Base-by-base conservation (phyloP, 371 early-diverging fungal species). In the Syncephalastrum monosporum region DNA sequence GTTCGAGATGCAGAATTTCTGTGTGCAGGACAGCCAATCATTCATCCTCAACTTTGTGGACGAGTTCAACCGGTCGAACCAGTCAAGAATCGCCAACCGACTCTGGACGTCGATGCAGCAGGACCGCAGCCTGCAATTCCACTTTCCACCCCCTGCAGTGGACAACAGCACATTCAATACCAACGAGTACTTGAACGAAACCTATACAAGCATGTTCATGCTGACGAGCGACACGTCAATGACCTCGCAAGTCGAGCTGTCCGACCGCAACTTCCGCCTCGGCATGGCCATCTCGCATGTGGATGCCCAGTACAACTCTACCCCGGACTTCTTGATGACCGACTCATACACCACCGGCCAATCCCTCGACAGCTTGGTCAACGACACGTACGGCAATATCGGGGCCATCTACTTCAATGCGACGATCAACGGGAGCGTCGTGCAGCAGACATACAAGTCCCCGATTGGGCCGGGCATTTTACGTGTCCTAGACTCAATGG, bases 391-490 rank as follows among this genome's bases (percentile, higher is more conserved):
- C 41, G 41, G 50, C 10, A 29, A 50, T 5, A 58, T 74, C 3
- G 72, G 74, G 0, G 17, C 16, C 5, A 59, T 77, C 15, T 47
- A 17, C 1, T 77, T 74, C 45, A 66, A 64, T 41, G 50, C 21
- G 6, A 57, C 60, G 0, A 14, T 16, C 12, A 63, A 60, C 44
- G 65, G 69, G 16, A 66, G 49, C 17, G 45, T 54, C 6, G 53
- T 62, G 2, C 47, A 60, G 43, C 46, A 53, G 10, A 24, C n/a
- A 0, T 79, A 79, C 46, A 43, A 38, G 14, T 79, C 74, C 2
- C 71, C 79, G 10, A 74, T 79, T 33, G 79, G 79, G 0, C 79
- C 79, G 3, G 79, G 76, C 10, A 71, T 79, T 8, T 47, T 79
- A 27, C 64, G 75, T 10, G 65, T 76, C 4, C 42, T 79, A 3